A percentile compares a stretch with the other conserved stretches of the same genome.
These are phyloP conservation scores for Haplosporangium gracile DNA, from an alignment of 192 early-diverging fungal genomes.

Conservation along the genomic window DNA sequence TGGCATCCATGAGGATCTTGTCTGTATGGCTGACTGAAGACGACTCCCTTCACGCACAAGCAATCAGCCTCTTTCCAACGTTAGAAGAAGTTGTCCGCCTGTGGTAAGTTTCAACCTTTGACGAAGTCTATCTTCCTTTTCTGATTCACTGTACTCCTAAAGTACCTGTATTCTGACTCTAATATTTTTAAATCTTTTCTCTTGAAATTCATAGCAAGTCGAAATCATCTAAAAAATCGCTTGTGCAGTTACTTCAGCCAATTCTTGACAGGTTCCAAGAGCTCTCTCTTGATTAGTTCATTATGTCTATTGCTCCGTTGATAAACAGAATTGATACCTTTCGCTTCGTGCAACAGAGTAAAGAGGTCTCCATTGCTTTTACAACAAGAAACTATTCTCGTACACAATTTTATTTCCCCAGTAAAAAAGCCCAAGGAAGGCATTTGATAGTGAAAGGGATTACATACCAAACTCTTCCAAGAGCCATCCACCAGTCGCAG, in stretches of 20 bases:
- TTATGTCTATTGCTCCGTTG: too few relatives aligned
- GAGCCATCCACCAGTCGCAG: too few relatives aligned
- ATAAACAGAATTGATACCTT: too few relatives aligned
- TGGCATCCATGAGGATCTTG: conserved; percentile 44
- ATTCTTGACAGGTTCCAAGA: conserved; percentile 35
- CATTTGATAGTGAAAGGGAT: too few relatives aligned
- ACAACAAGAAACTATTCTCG: too few relatives aligned
- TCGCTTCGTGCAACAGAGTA: too few relatives aligned
- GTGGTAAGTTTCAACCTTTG: conserved; percentile 10
- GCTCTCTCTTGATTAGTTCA: conserved; percentile 17
- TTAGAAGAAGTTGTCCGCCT: conserved; percentile 29
- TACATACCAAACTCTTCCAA: too few relatives aligned
- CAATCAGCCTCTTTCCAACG: conserved; percentile 12
- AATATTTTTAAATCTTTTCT: not conserved
- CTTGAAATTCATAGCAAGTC: conserved; percentile 13
- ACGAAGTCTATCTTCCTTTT: not conserved
- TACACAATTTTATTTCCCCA: too few relatives aligned
- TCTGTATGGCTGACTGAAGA: conserved; percentile 46
- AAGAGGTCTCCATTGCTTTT: too few relatives aligned
- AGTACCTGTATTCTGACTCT: not conserved
- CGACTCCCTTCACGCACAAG: conserved; percentile 42
- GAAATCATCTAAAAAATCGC: conserved; percentile 31
- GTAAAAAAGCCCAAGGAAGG: too few relatives aligned
- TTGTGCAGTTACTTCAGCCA: conserved; percentile 18
- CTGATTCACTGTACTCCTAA: not conserved